A percentile compares a stretch with the other conserved stretches of the same genome.
Conservation (phyloP, 306 rosid species). For the Abrus pulchellus region DNA sequence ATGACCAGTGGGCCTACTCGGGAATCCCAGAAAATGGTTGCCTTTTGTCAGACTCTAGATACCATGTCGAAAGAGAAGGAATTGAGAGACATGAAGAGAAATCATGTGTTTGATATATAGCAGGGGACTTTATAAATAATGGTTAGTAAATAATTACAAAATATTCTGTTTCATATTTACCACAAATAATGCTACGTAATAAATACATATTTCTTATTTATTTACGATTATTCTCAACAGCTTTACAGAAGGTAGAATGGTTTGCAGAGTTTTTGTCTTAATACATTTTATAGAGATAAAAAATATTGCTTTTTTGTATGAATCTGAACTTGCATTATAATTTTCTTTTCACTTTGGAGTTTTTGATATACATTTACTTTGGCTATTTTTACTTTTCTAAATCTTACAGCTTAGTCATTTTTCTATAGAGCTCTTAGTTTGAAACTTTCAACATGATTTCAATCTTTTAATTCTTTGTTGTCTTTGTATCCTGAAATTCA, state of each 20-base stretch:
- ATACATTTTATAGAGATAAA: not conserved
- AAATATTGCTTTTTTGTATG: slow-evolving; percentile 16
- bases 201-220: no score
- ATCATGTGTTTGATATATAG: no score
- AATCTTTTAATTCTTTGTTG: slow-evolving; percentile 24
- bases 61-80: no score
- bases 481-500: slow-evolving; percentile 56
- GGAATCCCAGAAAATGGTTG: no score
- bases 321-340: slow-evolving; percentile 14
- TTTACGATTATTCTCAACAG: not conserved
- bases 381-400: not conserved
- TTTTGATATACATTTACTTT: slow-evolving; percentile 15
- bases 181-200: no score
- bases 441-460: slow-evolving; percentile 16
- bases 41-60: no score
- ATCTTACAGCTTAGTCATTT: slow-evolving; percentile 23
- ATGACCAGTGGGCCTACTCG: no score
- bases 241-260: slow-evolving; percentile 10
- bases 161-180: no score
- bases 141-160: no score
- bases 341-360: slow-evolving; percentile 1
- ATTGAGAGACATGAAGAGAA: no score
- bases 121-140: no score
- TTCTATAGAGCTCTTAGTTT: not conserved
- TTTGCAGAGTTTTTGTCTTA: not conserved